Evolutionary conservation across 345 rosid species (phyloP).

Genomic region (Salix udensis): DNA sequence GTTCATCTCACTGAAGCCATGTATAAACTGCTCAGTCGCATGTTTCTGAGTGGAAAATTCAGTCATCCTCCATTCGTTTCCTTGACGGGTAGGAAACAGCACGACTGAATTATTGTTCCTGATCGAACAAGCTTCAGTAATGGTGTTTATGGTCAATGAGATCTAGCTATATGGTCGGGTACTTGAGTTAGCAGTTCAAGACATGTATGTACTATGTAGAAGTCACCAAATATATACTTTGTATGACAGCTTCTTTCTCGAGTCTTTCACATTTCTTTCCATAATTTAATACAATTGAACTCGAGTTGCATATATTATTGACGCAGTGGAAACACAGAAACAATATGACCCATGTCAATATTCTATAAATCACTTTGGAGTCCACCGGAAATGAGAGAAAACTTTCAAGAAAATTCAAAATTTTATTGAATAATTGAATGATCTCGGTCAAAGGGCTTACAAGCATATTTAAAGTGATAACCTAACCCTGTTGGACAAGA

Average conservation of each 20-base stretch:
- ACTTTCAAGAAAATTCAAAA: too few species aligned
- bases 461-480: too few species aligned
- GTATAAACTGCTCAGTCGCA: slow-evolving; percentile 58
- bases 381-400: too few species aligned
- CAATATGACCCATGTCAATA: too few species aligned
- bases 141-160: neutral
- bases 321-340: too few species aligned
- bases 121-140: neutral
- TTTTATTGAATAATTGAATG: too few species aligned
- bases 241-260: neutral
- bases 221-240: neutral
- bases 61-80: slow-evolving; percentile 57
- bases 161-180: neutral
- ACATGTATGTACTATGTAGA: neutral
- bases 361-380: too few species aligned
- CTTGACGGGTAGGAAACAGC: slow-evolving; percentile 43
- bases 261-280: neutral
- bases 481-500: too few species aligned
- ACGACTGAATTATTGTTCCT: neutral
- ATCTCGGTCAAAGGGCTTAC: too few species aligned
- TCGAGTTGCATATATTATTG: neutral
- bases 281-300: neutral
- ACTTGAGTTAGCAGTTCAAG: neutral
- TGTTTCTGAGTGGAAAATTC: slow-evolving; percentile 59
- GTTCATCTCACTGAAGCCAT: slow-evolving; percentile 89